A percentile compares a stretch with the other conserved stretches of the same genome.
Conservation (phyloP, 257 asterid species). For the Hygrophila difformis region DNA sequence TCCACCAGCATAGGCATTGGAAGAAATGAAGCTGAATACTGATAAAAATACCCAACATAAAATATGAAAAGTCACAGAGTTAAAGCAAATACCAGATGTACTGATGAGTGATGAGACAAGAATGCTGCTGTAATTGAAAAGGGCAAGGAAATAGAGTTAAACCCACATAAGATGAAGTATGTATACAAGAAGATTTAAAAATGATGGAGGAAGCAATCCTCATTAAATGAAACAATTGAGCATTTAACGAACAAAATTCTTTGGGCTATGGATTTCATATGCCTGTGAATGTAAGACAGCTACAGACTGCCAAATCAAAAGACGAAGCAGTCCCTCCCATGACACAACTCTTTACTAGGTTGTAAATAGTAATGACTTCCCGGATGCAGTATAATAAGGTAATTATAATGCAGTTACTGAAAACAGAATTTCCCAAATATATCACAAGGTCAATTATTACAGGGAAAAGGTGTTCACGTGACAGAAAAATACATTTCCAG, state of each 20-base stretch:
- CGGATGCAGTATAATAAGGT: too few species aligned
- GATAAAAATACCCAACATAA: too few species aligned
- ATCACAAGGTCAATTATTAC: constrained; percentile 11
- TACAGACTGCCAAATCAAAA: not conserved
- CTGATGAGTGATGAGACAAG: not conserved
- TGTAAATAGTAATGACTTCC: too few species aligned
- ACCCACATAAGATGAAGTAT: constrained; percentile 4
- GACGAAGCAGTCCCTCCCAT: constrained; percentile 6
- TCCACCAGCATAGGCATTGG: not conserved
- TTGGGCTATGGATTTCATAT: not conserved
- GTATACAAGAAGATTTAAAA: too few species aligned
- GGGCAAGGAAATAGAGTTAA: constrained; percentile 6
- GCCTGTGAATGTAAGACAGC: not conserved
- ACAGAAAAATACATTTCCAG: not conserved
- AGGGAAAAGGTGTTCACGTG: constrained; percentile 1
- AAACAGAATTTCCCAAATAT: not conserved
- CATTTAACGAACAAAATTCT: too few species aligned
- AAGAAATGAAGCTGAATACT: not conserved
- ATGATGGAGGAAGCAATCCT: too few species aligned
- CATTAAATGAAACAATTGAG: too few species aligned
- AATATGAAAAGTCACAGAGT: too few species aligned
- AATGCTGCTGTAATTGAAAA: not conserved
- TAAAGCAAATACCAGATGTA: too few species aligned
- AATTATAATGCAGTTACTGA: not conserved
- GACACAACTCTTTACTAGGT: too few species aligned